A percentile compares a stretch with the other conserved stretches of the same genome.
phyloP scores from a whole-genome alignment of 1,284 basidiomycete genomes.

The Marasmius tenuissimus region DNA sequence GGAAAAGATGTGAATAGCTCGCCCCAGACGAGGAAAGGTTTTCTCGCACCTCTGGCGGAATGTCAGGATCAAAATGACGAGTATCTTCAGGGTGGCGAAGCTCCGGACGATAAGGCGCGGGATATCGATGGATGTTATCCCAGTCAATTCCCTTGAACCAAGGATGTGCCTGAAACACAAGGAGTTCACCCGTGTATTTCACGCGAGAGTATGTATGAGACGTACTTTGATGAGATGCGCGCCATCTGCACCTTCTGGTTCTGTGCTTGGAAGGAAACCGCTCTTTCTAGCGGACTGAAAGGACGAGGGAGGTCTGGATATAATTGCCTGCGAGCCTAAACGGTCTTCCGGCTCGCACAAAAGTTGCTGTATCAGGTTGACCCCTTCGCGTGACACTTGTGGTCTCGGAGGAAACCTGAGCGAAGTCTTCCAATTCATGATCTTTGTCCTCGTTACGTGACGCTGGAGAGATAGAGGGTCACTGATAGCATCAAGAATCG shows the following conservation, averaged over 20 bases:
- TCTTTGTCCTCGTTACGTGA: constrained; percentile 88
- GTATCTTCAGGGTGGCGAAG: constrained; percentile 82
- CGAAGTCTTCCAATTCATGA: constrained; percentile 89
- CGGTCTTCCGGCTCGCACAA: constrained; percentile 95
- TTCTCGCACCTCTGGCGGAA: constrained; percentile 78
- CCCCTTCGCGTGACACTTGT: constrained; percentile 80
- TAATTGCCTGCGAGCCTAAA: constrained; percentile 77
- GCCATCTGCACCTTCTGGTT: constrained; percentile 68
- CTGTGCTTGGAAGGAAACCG: constrained; percentile 60
- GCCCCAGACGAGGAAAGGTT: constrained; percentile 20
- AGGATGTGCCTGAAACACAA: constrained; percentile 63
- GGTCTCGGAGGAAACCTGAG: constrained; percentile 87
- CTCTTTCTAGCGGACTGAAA: constrained; percentile 73
- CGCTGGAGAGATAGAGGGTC: constrained; percentile 44
- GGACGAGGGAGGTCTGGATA: constrained; percentile 75
- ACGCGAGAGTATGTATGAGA: constrained; percentile 16
- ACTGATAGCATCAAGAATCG: neutral
- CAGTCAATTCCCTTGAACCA: constrained; percentile 90
- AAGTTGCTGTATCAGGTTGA: constrained; percentile 84
- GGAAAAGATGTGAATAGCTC: constrained; percentile 35
- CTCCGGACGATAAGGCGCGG: constrained; percentile 87
- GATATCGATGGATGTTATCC: constrained; percentile 75
- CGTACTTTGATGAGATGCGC: constrained; percentile 84
- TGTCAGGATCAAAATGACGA: constrained; percentile 89
- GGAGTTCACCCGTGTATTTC: constrained; percentile 17